Base-by-base conservation (phyloP, 352 stramenopile species). In the Globisporangium heterothallicum region DNA sequence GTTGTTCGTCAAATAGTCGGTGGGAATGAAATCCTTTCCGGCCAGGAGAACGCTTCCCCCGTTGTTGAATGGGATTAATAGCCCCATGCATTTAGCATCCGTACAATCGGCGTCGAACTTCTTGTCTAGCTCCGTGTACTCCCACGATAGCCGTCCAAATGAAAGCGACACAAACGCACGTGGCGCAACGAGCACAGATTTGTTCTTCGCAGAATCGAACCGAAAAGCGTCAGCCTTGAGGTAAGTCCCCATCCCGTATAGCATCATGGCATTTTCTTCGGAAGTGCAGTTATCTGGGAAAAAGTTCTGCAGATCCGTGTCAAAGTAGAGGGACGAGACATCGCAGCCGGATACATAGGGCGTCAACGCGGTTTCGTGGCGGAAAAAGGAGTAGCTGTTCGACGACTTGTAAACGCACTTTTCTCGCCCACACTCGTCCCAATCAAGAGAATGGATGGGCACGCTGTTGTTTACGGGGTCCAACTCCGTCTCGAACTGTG, bases 101-200 rank as follows among this genome's bases (percentile, higher is more conserved):
- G 59, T 53, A 14, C 72, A 83, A 16, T 32, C 35, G 3, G 49
- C 50, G 22, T 59, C 34, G 29, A 70, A 63, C 6, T 49, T 45
- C 29, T 63, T 13, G 40, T 71, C 42, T n/a, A 84, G 40, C 9
- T 53, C 49, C 43, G 42, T 66, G 9, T 64, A 30, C 7, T 56
- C 19, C 70, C 70, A 84, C 24, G 58, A 55, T 4, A 84, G 19
- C 30, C 81, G 78, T n/a, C 60, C 68, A 34, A 79, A 56, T 9
- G 73, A 74, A 47, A 77, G 44, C 10, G 60, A 60, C 38, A 84
- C 26, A 32, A 34, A 63, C 26, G 56, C 32, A 25, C 51, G 35
- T 4, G 56, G 56, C 13, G 53, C 49, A 14, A 53, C 56, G 21
- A 63, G 49, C 27, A 57, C 51, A 27, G 35, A 43, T 13, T 54